Conservation (phyloP, 2,329 filamentous ascomycete genomes). For the Scleromitrula shiraiana region DNA sequence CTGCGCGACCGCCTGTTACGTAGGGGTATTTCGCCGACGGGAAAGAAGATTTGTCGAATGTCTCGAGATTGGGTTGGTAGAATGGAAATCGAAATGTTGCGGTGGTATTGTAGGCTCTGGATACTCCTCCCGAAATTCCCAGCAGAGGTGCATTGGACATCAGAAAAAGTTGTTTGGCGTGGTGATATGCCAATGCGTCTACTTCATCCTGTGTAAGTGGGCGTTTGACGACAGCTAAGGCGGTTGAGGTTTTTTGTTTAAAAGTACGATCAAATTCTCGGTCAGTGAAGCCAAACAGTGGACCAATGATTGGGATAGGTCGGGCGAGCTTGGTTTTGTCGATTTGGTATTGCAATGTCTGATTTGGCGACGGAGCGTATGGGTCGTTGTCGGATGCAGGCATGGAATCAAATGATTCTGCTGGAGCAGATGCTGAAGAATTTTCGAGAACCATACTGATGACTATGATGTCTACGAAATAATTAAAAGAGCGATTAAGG, state of each 20-base stretch:
- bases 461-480: neutral
- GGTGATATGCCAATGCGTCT: constrained; percentile 22
- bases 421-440: constrained; percentile 10
- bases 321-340: constrained; percentile 17
- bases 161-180: constrained; percentile 22
- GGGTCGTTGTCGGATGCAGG: constrained; percentile 25
- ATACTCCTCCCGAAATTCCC: constrained; percentile 21
- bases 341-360: neutral
- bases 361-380: constrained; percentile 12
- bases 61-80: constrained; percentile 23
- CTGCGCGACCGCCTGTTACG: constrained; percentile 15
- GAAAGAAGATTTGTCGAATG: constrained; percentile 18
- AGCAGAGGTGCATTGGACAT: constrained; percentile 21
- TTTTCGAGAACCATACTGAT: constrained; percentile 24
- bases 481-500: constrained; percentile 9
- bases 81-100: constrained; percentile 26
- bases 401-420: constrained; percentile 15
- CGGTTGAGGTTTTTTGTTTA: neutral
- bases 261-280: neutral
- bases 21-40: constrained; percentile 9
- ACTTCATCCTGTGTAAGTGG: constrained; percentile 23
- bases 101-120: constrained; percentile 18
- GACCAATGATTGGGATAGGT: constrained; percentile 22
- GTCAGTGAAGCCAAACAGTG: constrained; percentile 19
- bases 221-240: constrained; percentile 13